These are phyloP conservation scores for Takashimella koratensis DNA, from an alignment of 1,284 basidiomycete genomes.

Conservation along the genomic window DNA sequence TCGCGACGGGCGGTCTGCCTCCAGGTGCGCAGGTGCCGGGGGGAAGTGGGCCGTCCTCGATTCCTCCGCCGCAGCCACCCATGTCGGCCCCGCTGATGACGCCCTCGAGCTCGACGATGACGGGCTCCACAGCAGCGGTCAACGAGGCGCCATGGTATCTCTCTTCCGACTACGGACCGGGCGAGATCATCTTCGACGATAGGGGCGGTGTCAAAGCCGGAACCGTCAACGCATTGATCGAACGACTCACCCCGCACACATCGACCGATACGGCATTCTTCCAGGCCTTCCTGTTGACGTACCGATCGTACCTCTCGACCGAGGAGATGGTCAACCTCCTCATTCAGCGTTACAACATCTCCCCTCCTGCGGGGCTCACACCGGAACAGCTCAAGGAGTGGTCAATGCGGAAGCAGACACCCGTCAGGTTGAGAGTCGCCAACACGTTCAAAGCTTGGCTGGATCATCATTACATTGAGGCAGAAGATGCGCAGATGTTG, in stretches of 20 bases:
- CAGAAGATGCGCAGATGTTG: constrained; percentile 72
- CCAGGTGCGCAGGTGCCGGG: not conserved
- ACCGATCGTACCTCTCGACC: constrained; percentile 88
- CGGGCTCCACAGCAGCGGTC: not conserved
- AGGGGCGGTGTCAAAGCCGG: constrained; percentile 82
- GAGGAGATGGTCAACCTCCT: constrained; percentile 84
- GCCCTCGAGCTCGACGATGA: not conserved
- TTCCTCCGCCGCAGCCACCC: not conserved
- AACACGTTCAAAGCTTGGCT: constrained; percentile 79
- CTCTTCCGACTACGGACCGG: constrained; percentile 69
- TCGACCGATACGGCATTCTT: constrained; percentile 64
- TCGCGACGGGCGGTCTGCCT: not conserved
- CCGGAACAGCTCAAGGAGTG: constrained; percentile 61
- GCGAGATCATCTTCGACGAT: constrained; percentile 78
- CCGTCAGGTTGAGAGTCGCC: constrained; percentile 78
- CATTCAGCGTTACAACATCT: constrained; percentile 74
- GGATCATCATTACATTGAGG: constrained; percentile 74
- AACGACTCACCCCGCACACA: constrained; percentile 86
- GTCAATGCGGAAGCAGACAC: constrained; percentile 80
- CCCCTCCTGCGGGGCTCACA: constrained; percentile 66
- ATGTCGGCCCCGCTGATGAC: not conserved
- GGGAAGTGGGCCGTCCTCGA: not conserved
- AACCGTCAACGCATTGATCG: constrained; percentile 78
- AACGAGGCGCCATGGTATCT: constrained; percentile 76
- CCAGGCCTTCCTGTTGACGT: constrained; percentile 93